Percentiles rank a stretch among this genome's conserved stretches.
Conservation (phyloP, 2,329 filamentous ascomycete genomes). For the Fusarium fujikuroi region DNA sequence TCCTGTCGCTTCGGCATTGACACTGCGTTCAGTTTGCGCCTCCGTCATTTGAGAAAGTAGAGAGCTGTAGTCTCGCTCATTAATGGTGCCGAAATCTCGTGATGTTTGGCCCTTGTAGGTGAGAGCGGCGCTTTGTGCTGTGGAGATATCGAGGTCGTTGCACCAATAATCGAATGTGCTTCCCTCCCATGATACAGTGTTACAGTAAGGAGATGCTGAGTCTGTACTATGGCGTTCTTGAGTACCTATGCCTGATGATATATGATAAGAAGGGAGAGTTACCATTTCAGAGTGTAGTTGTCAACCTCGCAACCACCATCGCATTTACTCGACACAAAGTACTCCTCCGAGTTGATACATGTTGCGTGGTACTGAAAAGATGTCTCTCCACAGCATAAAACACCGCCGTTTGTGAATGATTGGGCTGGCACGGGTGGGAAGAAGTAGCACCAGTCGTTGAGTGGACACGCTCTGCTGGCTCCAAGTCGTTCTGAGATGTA, state of each 20-base stretch:
- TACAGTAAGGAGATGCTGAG: constrained; percentile 5
- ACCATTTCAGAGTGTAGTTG: constrained; percentile 23
- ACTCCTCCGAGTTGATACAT: constrained; percentile 23
- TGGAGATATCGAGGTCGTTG: constrained; percentile 19
- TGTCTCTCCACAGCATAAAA: constrained; percentile 10
- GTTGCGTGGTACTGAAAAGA: constrained; percentile 4
- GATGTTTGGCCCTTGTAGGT: constrained; percentile 10
- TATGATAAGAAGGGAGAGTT: not conserved
- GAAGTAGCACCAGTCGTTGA: constrained; percentile 2
- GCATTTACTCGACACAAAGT: constrained; percentile 23
- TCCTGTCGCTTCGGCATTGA: not conserved
- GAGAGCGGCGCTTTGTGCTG: constrained; percentile 17
- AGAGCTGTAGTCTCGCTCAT: constrained; percentile 7
- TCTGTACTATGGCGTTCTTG: constrained; percentile 1
- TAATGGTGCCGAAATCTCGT: not conserved
- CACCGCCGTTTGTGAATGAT: not conserved
- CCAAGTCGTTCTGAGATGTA: constrained; percentile 19
- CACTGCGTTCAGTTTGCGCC: not conserved
- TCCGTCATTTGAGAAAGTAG: not conserved
- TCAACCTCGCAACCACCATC: constrained; percentile 22
- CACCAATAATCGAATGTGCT: constrained; percentile 22
- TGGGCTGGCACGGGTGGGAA: not conserved
- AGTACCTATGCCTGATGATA: not conserved
- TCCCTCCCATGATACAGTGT: constrained; percentile 13
- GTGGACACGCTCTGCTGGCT: constrained; percentile 8